Evolutionary conservation across 208 protist species (phyloP), one percentile per base, ranked within the genome.

Genomic region (Novymonas esmeraldas): DNA sequence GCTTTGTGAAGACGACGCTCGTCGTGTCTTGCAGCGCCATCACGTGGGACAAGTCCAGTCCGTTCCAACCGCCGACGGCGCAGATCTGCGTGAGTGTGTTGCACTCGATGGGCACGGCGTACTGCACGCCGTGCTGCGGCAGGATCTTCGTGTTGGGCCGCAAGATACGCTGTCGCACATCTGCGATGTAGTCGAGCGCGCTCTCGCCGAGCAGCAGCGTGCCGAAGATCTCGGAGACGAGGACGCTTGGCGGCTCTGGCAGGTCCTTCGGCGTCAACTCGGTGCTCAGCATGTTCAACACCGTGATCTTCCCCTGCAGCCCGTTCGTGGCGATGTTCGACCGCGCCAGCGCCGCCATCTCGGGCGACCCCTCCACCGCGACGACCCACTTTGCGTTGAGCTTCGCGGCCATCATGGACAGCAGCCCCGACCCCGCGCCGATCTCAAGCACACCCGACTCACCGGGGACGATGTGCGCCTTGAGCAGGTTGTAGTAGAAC

Each of bases 211-310:
- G 75, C 61, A 98, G 77, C n/a, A 98, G 54, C 10, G 94, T 98
- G 49, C 94, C 94, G 51, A 98, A 95, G 65, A 98, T 95, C 72
- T 98, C 92, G 13, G 89, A 95, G 11, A 98, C 90, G 39, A 98
- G 75, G 0, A 98, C 70, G 77, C 95, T 87, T 10, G 90, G 87
- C 34, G 52, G 55, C 52, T 76, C 81, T 0, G 89, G 86, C 44
- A 97, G 64, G 57, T 97, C 78, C 10, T 70, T 51, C 22, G 77
- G 57, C 6, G 31, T 73, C 13, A 97, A 75, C 20, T 98, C 90
- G 0, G 88, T 97, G 67, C 87, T 95, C 58, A 98, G 76, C 84
- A 93, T 92, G 77, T 96, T 87, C 41, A 96, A 65, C 59, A 98
- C 89, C 38, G 64, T 91, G 7, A 98, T 65, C 46, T 77, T 76